These are phyloP conservation scores for Phytopythium montanum DNA, from an alignment of 352 stramenopile species.

Conservation along the genomic window DNA sequence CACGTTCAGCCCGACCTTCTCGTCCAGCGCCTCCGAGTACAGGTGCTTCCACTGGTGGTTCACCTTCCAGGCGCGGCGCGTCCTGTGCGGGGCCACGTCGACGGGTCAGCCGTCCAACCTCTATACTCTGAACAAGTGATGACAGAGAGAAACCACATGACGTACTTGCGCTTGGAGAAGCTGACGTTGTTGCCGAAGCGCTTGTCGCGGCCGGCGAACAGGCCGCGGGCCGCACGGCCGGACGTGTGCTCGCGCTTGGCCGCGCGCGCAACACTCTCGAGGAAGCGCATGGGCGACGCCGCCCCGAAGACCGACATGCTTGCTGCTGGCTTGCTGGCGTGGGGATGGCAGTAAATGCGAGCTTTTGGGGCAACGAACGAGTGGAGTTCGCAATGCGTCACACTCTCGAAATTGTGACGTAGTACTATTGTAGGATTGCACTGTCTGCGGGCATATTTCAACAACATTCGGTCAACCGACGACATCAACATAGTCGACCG, in stretches of 20 bases:
- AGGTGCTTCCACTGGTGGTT: constrained; percentile 90
- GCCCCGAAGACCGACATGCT: constrained; percentile 12
- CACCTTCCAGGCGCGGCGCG: constrained; percentile 91
- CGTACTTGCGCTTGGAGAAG: constrained; percentile 89
- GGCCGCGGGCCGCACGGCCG: constrained; percentile 70
- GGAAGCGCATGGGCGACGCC: constrained; percentile 43
- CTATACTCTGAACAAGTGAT: background rate
- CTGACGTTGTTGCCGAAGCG: constrained; percentile 93
- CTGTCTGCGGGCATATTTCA: too few species aligned
- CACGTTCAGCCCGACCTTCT: constrained; percentile 92
- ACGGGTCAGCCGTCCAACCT: background rate
- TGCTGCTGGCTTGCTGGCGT: background rate
- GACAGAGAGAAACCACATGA: constrained; percentile 4
- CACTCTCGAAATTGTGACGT: too few species aligned
- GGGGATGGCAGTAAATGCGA: too few species aligned
- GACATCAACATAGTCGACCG: too few species aligned
- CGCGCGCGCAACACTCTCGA: constrained; percentile 57
- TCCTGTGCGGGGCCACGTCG: constrained; percentile 35
- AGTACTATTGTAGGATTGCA: too few species aligned
- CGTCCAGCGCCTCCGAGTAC: constrained; percentile 90
- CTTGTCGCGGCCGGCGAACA: constrained; percentile 94
- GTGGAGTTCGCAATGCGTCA: too few species aligned
- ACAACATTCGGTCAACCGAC: too few species aligned
- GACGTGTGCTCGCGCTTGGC: constrained; percentile 71
- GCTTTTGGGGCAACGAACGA: too few species aligned